Percentiles rank a stretch among this genome's conserved stretches.
Conservation (phyloP, 257 asterid species). For the Coffea canephora region DNA sequence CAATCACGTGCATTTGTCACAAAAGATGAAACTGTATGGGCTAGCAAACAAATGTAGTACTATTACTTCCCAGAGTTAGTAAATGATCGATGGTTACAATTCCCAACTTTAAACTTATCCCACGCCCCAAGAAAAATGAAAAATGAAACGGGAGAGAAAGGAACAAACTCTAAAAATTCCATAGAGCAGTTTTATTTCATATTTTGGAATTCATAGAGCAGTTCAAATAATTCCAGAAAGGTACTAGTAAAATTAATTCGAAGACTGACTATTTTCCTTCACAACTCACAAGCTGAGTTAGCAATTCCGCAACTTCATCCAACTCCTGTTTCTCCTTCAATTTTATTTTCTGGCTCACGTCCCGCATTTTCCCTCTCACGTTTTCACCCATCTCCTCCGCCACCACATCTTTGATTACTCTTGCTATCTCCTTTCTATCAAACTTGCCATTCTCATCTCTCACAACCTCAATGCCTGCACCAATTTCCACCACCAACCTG, state of each 20-base stretch:
- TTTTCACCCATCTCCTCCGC: slow-evolving; percentile 20
- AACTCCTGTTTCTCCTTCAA: neutral
- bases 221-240: too few species aligned
- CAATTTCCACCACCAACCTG: slow-evolving; percentile 30
- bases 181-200: too few species aligned
- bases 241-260: neutral
- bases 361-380: slow-evolving; percentile 4
- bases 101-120: too few species aligned
- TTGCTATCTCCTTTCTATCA: slow-evolving; percentile 18
- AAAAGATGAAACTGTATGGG: too few species aligned
- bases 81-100: too few species aligned
- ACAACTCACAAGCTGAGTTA: neutral
- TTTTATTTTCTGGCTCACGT: slow-evolving; percentile 13
- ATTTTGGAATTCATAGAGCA: too few species aligned
- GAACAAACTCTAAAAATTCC: neutral
- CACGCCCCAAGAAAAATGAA: too few species aligned
- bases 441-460: slow-evolving; percentile 17
- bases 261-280: neutral
- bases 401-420: slow-evolving; percentile 25
- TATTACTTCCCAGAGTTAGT: too few species aligned
- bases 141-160: too few species aligned
- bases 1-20: too few species aligned
- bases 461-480: slow-evolving; percentile 26
- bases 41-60: too few species aligned
- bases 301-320: neutral